phyloP scores from a whole-genome alignment of 495 filamentous ascomycete species.

The Penicillium pulvis region DNA sequence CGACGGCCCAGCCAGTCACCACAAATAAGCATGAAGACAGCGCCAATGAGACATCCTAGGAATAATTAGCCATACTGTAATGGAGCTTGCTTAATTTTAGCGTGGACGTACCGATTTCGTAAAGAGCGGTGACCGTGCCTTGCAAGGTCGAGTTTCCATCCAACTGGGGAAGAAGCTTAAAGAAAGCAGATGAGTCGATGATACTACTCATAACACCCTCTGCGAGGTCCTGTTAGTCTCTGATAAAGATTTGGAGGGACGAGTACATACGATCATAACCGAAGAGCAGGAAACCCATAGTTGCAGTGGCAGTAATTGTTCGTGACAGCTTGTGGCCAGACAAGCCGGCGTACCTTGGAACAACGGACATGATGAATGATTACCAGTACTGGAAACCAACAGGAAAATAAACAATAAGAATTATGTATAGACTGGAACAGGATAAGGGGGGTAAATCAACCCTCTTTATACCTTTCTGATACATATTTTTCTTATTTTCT shows the following conservation, averaged over 20 bases:
- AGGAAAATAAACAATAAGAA: neutral
- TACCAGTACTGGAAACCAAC: neutral
- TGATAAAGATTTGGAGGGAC: neutral
- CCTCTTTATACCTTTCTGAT: neutral
- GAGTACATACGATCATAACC: conserved; percentile 57
- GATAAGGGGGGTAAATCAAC: neutral
- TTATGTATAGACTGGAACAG: neutral
- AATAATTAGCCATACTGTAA: neutral
- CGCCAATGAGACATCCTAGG: conserved; percentile 1
- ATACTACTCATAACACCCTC: conserved; percentile 72
- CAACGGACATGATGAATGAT: conserved; percentile 24
- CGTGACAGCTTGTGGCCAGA: conserved; percentile 60
- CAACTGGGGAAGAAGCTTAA: conserved; percentile 62
- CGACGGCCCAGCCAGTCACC: conserved; percentile 68
- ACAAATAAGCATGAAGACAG: conserved; percentile 49
- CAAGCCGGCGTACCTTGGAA: conserved; percentile 57
- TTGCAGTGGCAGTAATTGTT: conserved; percentile 60
- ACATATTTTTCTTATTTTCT: neutral
- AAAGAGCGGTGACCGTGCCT: conserved; percentile 75
- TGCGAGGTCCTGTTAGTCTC: conserved; percentile 3
- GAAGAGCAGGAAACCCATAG: conserved; percentile 69
- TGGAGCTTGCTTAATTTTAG: neutral
- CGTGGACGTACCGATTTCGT: conserved; percentile 58
- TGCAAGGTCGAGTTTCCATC: conserved; percentile 65
- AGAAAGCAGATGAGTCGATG: conserved; percentile 68